Base-by-base conservation (phyloP, 2,329 filamentous ascomycete genomes). In the Plectosphaerella plurivora region DNA sequence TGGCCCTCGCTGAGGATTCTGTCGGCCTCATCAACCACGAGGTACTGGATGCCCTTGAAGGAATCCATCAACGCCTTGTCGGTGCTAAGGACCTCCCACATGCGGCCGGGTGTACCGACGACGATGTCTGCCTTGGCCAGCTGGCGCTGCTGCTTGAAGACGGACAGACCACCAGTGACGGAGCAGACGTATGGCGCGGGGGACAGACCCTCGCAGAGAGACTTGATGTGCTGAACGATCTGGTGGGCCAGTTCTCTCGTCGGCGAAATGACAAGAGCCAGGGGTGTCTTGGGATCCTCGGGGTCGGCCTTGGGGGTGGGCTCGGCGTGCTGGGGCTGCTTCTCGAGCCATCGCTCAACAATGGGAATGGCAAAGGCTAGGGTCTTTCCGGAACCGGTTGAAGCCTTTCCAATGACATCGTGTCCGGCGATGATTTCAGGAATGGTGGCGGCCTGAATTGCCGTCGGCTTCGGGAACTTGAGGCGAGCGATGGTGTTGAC, bases 351-450 rank as follows among this genome's bases (percentile, higher is more conserved):
- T 51, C 81, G 79, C 68, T 99, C 92, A 10, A 97, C 76, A 52
- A 99, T 94, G 0, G 94, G 94, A 56, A 99, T 91, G 1, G 88
- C 91, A 68, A 96, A 99, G 0, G 94, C 93, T 45, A 99, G 75
- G 0, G 94, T 99, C 72, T 99, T 99, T 61, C 94, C 94, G 14
- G 94, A 97, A 59, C 94, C 94, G 0, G 94, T 99, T 11, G 93
- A 88, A 2, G 94, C 94, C 72, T 99, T 99, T 42, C 94, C 94
- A 57, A 99, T 88, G 15, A 97, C 87, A 68, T 99, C 93, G 65
- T 89, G 88, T 0, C 93, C 93, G 6, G 83, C 82, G 18, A 93
- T 67, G 45, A 97, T 89, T 50, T 89, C 81, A 0, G 94, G 92
- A 60, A 99, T 96, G 1, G 89, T 78, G 35, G 83, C 78, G 18